phyloP scores from a whole-genome alignment of 371 early-diverging fungal genomes.

The Synchytrium microbalum region DNA sequence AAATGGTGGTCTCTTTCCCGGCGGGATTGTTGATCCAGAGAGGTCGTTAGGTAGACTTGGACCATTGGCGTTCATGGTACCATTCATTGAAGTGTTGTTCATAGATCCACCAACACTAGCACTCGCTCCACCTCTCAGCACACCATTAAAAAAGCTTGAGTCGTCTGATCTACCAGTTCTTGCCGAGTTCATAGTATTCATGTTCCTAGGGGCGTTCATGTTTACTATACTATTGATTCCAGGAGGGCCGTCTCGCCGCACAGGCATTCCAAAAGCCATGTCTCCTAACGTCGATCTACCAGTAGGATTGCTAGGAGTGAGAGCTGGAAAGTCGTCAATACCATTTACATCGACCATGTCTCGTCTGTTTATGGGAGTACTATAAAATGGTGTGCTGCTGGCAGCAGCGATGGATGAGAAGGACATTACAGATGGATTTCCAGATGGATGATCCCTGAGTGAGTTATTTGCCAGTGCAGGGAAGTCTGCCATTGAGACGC shows the following conservation, averaged over 20 bases:
- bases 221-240: no score
- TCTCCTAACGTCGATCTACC: not conserved
- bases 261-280: not conserved
- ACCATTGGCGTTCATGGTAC: not conserved
- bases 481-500: not conserved
- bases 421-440: not conserved
- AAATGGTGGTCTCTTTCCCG: not conserved
- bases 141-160: no score
- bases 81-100: no score
- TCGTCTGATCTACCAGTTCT: not conserved
- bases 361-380: not conserved
- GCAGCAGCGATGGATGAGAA: not conserved
- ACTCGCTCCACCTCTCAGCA: no score
- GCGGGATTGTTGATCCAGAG: not conserved
- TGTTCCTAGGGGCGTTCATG: not conserved
- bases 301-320: not conserved
- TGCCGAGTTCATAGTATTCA: not conserved
- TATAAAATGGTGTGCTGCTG: not conserved
- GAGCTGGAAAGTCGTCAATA: not conserved
- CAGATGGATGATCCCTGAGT: not conserved
- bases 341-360: not conserved
- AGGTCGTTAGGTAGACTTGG: not conserved
- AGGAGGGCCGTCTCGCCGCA: not conserved
- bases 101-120: no score
- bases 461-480: not conserved